Conservation (phyloP, 805 yeast species). For the Zygoascus flipseniorum region DNA sequence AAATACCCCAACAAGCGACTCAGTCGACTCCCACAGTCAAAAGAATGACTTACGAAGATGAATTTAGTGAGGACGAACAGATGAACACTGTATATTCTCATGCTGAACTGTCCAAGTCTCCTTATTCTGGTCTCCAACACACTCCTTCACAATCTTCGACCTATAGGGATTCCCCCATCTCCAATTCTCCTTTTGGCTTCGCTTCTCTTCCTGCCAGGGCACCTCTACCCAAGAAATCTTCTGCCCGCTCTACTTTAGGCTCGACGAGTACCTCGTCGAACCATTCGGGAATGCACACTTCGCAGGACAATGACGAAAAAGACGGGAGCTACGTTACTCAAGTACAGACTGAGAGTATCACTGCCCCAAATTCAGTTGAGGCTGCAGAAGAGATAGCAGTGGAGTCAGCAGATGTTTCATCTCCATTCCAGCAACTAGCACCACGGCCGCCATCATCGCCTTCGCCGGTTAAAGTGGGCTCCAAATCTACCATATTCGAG, state of each 20-base stretch:
- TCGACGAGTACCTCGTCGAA: not conserved
- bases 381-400: not conserved
- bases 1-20: not conserved
- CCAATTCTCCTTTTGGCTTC: slow-evolving; percentile 8
- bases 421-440: not conserved
- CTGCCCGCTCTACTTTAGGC: slow-evolving; percentile 1
- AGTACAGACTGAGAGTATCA: not conserved
- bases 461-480: not conserved
- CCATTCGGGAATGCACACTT: not conserved
- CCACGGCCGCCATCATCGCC: not conserved
- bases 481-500: not conserved
- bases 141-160: not conserved
- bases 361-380: too few relatives aligned
- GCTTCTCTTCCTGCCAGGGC: slow-evolving; percentile 14
- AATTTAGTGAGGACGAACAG: not conserved
- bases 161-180: not conserved
- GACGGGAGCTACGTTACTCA: not conserved
- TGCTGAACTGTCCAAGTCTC: not conserved
- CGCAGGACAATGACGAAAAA: not conserved
- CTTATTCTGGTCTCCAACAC: not conserved
- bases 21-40: not conserved
- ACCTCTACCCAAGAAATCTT: slow-evolving; percentile 16
- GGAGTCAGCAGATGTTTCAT: not conserved
- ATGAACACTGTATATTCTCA: not conserved
- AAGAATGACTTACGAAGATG: not conserved